A percentile compares a stretch with the other conserved stretches of the same genome.
Evolutionary conservation across 2,329 filamentous ascomycete genomes (phyloP).

Genomic region (Sporothrix humicola): DNA sequence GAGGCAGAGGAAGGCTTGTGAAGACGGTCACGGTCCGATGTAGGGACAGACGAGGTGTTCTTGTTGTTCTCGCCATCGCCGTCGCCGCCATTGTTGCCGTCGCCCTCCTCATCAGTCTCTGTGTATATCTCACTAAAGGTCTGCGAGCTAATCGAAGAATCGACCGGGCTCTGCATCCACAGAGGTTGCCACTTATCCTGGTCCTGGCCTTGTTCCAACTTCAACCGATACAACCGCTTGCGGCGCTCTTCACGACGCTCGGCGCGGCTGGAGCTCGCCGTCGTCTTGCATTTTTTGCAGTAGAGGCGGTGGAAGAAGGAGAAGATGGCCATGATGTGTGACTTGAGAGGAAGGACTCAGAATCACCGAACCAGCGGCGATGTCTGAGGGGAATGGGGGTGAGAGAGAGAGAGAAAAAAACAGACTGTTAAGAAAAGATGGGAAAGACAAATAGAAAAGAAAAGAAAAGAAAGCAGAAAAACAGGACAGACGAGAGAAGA

Average conservation of each 20-base stretch:
- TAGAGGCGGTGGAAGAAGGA: slow-evolving; percentile 23
- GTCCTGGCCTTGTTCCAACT: not conserved
- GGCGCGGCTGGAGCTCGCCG: not conserved
- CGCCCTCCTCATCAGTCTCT: not conserved
- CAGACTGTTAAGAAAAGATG: not conserved
- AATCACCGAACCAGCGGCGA: slow-evolving; percentile 19
- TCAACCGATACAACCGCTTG: too few species aligned
- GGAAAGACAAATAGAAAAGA: not conserved
- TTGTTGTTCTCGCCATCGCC: not conserved
- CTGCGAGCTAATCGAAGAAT: too few species aligned
- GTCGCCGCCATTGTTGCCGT: not conserved
- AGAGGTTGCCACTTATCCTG: not conserved
- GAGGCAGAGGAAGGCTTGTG: not conserved
- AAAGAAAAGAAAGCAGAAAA: not conserved
- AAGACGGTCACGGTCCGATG: not conserved
- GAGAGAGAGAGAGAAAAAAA: not conserved
- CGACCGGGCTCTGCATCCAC: not conserved
- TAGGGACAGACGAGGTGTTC: not conserved
- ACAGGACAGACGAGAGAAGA: not conserved
- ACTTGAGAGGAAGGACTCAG: not conserved
- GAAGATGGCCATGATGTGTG: slow-evolving; percentile 4
- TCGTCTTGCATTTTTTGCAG: not conserved
- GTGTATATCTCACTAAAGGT: not conserved
- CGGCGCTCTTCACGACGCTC: not conserved
- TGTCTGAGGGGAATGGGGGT: not conserved